phyloP scores from a whole-genome alignment of 257 asterid genomes.

The Knoxia roxburghii region DNA sequence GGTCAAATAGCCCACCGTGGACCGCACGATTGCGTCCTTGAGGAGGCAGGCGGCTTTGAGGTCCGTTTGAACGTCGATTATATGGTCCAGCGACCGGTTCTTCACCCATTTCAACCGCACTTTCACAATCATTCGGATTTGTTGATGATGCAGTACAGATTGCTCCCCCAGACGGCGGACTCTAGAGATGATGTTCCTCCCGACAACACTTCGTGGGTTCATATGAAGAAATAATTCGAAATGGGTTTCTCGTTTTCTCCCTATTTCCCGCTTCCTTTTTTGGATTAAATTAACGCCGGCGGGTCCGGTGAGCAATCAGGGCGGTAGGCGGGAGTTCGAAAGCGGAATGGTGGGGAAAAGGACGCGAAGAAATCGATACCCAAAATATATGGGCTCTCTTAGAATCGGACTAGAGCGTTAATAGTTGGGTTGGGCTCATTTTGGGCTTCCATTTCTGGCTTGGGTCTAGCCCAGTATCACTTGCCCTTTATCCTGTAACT shows the following conservation, averaged over 20 bases:
- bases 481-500: neutral
- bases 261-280: neutral
- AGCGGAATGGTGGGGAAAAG: too few relatives aligned
- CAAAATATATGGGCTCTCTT: neutral
- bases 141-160: constrained; percentile 15
- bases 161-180: neutral
- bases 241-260: neutral
- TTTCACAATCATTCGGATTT: constrained; percentile 46
- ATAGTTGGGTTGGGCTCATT: neutral
- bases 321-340: neutral
- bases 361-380: too few relatives aligned
- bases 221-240: neutral
- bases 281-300: neutral
- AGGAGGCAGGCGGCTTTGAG: constrained; percentile 76
- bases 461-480: neutral
- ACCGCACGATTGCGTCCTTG: constrained; percentile 68
- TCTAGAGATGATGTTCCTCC: neutral
- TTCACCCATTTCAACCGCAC: constrained; percentile 95
- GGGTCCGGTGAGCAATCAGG: too few relatives aligned
- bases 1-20: constrained; percentile 59
- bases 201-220: neutral
- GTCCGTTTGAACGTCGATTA: constrained; percentile 70
- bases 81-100: constrained; percentile 75
- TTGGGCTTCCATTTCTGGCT: neutral
- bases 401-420: neutral